Evolutionary conservation across 2,329 filamentous ascomycete genomes (phyloP).

Genomic region (Epichloe sp.): DNA sequence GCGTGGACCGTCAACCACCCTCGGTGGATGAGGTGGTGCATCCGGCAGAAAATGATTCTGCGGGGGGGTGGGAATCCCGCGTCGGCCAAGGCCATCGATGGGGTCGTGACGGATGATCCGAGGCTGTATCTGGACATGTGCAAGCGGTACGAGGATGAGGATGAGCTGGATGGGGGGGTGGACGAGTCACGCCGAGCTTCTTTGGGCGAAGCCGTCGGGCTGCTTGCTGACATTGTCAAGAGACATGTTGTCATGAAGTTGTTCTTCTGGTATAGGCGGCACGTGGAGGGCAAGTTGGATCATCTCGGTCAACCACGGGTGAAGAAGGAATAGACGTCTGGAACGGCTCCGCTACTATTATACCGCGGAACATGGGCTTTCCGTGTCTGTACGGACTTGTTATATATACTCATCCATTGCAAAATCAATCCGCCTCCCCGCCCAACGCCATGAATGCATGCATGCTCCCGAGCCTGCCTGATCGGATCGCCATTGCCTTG

Average conservation of each 20-base stretch:
- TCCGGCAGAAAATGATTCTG: slow-evolving; percentile 24
- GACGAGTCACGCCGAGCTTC: slow-evolving; percentile 2
- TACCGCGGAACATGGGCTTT: no score
- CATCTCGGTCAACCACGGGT: slow-evolving; percentile 12
- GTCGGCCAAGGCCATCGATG: slow-evolving; percentile 41
- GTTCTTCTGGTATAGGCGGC: slow-evolving; percentile 14
- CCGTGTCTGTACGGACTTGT: no score
- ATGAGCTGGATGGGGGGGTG: slow-evolving; percentile 10
- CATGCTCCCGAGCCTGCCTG: no score
- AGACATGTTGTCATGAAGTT: slow-evolving; percentile 12
- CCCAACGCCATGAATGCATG: no score
- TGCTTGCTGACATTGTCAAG: slow-evolving; percentile 9
- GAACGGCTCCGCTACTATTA: no score
- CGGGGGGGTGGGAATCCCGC: background rate
- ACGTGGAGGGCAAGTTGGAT: slow-evolving; percentile 15
- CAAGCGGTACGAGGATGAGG: slow-evolving; percentile 23
- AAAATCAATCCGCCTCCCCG: no score
- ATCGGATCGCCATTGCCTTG: background rate
- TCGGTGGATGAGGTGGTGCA: slow-evolving; percentile 69
- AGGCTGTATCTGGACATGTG: slow-evolving; percentile 51
- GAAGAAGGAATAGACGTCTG: background rate
- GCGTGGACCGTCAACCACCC: slow-evolving; percentile 81
- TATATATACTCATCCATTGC: no score
- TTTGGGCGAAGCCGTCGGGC: slow-evolving; percentile 6
- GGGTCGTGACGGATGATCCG: slow-evolving; percentile 78